Base-by-base conservation (phyloP, 2,329 filamentous ascomycete species). In the Pseudovirgaria hyperparasitica region DNA sequence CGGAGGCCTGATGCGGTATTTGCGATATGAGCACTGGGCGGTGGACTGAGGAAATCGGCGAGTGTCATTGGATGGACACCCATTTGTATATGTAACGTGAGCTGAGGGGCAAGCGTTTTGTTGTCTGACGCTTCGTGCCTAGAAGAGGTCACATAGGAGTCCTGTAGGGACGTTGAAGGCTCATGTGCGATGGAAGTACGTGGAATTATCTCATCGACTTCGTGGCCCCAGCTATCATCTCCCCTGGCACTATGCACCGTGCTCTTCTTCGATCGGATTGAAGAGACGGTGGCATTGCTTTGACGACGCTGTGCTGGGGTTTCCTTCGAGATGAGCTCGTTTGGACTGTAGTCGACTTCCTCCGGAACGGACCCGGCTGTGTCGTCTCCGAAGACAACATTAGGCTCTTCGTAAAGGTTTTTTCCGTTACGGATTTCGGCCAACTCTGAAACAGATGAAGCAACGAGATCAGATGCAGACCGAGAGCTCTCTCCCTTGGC, bases 31-130 rank as follows among this genome's bases (percentile, higher is more conserved):
- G 38, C 39, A 2, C 14, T 25, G 17, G 8, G 19, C 19, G 8
- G 58, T 48, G 23, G 57, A 63, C n/a, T n/a, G 5, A 79, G 45
- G 38, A 71, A 77, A 2, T 68, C 64, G 6, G 66, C 62, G 8
- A 80, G 57, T 2, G 70, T 76, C 27, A 74, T 58, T 1, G 72
- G 71, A 43, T 76, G 70, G 3, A 74, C 56, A 4, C 68, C 70
- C 72, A 78, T 78, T 41, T 78, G 73, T n/a, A 78, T 71, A 43
- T 76, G 72, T 6, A 78, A 55, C 5, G 65, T 65, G 8, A 73
- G 39, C 23, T 46, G 29, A 5, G 48, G 47, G 7, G 48, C 48
- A 10, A 28, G 13, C 1, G 32, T 26, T n/a, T n/a, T n/a, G 16
- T 39, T 39, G 2, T 31, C 23, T 13, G 42, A 29, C 14, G 10